A percentile compares a stretch with the other conserved stretches of the same genome.
Conservation (phyloP, 1,284 basidiomycete species). For the Boletellus sp. region DNA sequence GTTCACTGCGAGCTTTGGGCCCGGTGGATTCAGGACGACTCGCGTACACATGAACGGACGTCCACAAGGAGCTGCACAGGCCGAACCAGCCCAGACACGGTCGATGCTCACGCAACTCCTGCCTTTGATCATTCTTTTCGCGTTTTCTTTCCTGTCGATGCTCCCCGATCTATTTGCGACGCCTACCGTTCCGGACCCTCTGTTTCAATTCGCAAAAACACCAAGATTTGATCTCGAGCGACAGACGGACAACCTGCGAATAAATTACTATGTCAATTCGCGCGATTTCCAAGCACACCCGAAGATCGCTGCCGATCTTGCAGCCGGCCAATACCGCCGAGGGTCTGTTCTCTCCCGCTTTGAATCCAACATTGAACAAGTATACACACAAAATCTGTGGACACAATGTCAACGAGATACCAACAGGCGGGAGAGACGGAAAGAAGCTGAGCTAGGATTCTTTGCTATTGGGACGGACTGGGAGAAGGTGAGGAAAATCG, state of each 20-base stretch:
- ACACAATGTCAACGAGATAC: constrained; percentile 64
- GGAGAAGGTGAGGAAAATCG: constrained; percentile 74
- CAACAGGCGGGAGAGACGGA: constrained; percentile 60
- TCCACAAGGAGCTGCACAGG: constrained; percentile 33
- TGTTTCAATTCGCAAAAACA: constrained; percentile 69
- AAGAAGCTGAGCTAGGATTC: constrained; percentile 77
- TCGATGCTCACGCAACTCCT: constrained; percentile 80
- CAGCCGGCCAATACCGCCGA: constrained; percentile 42
- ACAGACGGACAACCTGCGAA: constrained; percentile 62
- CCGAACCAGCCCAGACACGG: constrained; percentile 45
- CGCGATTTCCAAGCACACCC: constrained; percentile 78
- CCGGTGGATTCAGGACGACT: constrained; percentile 71
- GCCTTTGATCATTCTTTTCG: constrained; percentile 81
- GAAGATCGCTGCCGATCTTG: constrained; percentile 66
- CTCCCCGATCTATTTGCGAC: constrained; percentile 75
- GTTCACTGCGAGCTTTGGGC: constrained; percentile 76
- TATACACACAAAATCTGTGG: constrained; percentile 70
- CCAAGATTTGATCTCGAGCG: constrained; percentile 61
- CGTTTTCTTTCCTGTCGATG: constrained; percentile 82
- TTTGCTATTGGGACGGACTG: constrained; percentile 89
- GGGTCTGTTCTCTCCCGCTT: constrained; percentile 45
- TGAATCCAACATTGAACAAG: constrained; percentile 67
- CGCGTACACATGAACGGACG: constrained; percentile 44
- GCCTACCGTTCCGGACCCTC: constrained; percentile 72
- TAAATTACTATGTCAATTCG: constrained; percentile 86